Conservation (phyloP, 352 stramenopile species). For the Pythium monospermum region DNA sequence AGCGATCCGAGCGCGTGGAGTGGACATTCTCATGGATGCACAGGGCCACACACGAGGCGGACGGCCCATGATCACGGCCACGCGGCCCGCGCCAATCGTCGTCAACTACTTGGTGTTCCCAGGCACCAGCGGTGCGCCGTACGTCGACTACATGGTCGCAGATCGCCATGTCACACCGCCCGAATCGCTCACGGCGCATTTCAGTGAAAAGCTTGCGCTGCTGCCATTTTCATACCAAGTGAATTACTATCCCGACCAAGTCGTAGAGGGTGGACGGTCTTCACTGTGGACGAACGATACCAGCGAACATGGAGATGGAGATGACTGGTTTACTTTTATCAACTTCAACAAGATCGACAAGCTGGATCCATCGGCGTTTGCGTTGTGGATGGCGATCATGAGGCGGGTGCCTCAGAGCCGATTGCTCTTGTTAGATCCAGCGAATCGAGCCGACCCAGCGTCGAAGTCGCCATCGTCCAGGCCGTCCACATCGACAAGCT, state of each 20-base stretch:
- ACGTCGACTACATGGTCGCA: constrained; percentile 72
- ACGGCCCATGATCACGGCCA: constrained; percentile 46
- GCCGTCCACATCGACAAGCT: constrained; percentile 14
- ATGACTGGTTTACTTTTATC: constrained; percentile 46
- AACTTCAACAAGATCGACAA: constrained; percentile 92
- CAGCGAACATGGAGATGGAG: not conserved
- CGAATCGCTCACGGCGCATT: constrained; percentile 32
- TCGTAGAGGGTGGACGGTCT: not conserved
- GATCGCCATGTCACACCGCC: constrained; percentile 51
- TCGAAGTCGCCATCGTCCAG: not conserved
- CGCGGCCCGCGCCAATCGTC: constrained; percentile 49
- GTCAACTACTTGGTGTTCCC: constrained; percentile 85
- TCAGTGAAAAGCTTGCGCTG: constrained; percentile 70
- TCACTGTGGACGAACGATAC: not conserved
- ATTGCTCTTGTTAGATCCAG: constrained; percentile 53
- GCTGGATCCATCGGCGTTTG: constrained; percentile 58
- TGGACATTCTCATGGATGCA: constrained; percentile 77
- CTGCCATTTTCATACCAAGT: constrained; percentile 77
- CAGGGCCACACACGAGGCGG: constrained; percentile 68
- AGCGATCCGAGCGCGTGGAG: constrained; percentile 25
- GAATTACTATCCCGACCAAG: constrained; percentile 50
- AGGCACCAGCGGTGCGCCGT: constrained; percentile 64
- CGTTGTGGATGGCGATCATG: constrained; percentile 70
- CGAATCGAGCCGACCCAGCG: not conserved
- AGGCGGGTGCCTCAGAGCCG: constrained; percentile 44